Base-by-base conservation (phyloP, 2,329 filamentous ascomycete species). In the Talaromyces islandicus region DNA sequence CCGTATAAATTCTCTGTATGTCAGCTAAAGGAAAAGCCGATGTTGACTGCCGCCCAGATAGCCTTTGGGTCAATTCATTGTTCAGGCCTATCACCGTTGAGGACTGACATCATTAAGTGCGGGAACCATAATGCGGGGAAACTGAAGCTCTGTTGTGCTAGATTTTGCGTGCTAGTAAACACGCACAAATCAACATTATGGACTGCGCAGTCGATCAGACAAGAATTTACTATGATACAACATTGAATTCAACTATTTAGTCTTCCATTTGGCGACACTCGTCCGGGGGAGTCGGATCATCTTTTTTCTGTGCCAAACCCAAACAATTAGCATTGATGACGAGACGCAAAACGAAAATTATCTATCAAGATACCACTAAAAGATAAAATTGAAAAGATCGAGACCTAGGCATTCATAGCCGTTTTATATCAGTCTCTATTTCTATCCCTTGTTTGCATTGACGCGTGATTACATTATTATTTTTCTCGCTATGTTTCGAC, bases 191-290 rank as follows among this genome's bases (percentile, higher is more conserved):
- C 3, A 27, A 27, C 25, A 27, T 27, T 6, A 27, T 27, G 25
- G 6, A 3, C 25, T 27, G 4, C 4, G 7, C 1, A 38, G 9
- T 7, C n/a, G 17, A n/a, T 17, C 4, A 46, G 3, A 24, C 7
- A 4, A 19, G n/a, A 11, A 46, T 4, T 3, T 24, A 46, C 1
- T 21, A 24, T 27, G 30, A 27, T 30, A 24, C 1, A 19, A 35
- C 11, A 17, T 35, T 35, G 12, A 17, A 54, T 54, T n/a, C 52
- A 30, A 25, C 19, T 17, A 57, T 10, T 43, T 56, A 11, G 60
- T 54, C 41, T 54, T 59, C 57, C 56, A 59, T 12, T 52, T 1
- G 7, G 60, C 60, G 43, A 62, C 60, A 7, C 57, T 59, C 57
- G n/a, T 50, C 25, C 7, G 29, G 51, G 14, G 30, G 43, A 48